phyloP scores from a whole-genome alignment of 345 rosid genomes.

The Hibiscus tridactylites region DNA sequence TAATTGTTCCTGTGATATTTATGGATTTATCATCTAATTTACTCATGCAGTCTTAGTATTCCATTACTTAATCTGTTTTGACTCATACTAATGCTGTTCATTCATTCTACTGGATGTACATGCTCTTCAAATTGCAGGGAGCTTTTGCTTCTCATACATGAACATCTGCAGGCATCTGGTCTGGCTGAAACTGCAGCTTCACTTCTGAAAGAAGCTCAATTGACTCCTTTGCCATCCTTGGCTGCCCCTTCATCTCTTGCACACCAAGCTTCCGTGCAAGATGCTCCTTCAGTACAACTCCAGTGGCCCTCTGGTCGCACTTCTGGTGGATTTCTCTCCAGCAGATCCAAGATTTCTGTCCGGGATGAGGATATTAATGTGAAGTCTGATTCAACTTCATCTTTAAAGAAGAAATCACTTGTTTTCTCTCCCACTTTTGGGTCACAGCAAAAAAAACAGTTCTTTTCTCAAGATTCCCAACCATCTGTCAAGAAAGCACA shows the following conservation, averaged over 20 bases:
- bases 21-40: neutral
- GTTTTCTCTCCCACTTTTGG: slow-evolving; percentile 65
- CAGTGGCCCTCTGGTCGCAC: slow-evolving; percentile 90
- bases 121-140: slow-evolving; percentile 44
- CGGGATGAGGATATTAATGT: slow-evolving; percentile 37
- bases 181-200: slow-evolving; percentile 54
- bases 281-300: slow-evolving; percentile 44
- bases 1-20: slow-evolving; percentile 6
- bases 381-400: slow-evolving; percentile 38
- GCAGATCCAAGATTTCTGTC: slow-evolving; percentile 34
- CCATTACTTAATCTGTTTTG: neutral
- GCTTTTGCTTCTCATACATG: slow-evolving; percentile 87
- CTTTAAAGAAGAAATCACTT: slow-evolving; percentile 68
- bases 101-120: slow-evolving; percentile 1
- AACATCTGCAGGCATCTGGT: slow-evolving; percentile 94
- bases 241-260: slow-evolving; percentile 62
- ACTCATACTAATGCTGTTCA: neutral
- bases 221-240: slow-evolving; percentile 68
- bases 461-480: slow-evolving; percentile 39
- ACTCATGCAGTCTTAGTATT: neutral
- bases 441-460: slow-evolving; percentile 45
- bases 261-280: slow-evolving; percentile 48
- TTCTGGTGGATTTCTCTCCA: slow-evolving; percentile 56
- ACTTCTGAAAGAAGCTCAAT: slow-evolving; percentile 83
- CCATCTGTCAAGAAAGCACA: slow-evolving; percentile 31